Conservation (phyloP, 169 alveolate species). For the Eimeria acervulina region DNA sequence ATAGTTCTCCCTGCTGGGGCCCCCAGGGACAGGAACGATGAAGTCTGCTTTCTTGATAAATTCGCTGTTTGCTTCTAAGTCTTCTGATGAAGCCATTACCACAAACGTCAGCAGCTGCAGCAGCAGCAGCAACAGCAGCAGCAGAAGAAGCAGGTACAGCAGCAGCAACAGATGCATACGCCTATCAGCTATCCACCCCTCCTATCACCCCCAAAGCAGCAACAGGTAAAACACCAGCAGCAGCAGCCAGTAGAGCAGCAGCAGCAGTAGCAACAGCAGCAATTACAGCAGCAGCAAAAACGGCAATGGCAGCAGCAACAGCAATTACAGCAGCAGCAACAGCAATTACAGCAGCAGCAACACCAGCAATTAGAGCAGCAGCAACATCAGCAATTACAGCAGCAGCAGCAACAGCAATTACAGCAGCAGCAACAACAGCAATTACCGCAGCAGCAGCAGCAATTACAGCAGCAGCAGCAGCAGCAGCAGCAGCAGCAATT, state of each 20-base stretch:
- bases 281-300: background rate
- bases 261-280: conserved; percentile 74
- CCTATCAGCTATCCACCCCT: too few relatives aligned
- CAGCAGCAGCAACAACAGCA: too few relatives aligned
- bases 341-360: background rate
- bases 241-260: conserved; percentile 38
- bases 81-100: conserved; percentile 91
- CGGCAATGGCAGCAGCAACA: background rate
- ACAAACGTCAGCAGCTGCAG: conserved; percentile 88
- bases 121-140: background rate
- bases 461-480: too few relatives aligned
- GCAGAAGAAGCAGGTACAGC: background rate
- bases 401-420: too few relatives aligned
- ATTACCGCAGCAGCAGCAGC: too few relatives aligned
- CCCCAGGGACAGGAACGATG: conserved; percentile 89
- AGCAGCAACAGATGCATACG: background rate
- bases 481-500: background rate
- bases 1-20: conserved; percentile 89
- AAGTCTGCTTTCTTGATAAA: conserved; percentile 88
- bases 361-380: conserved; percentile 11
- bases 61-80: conserved; percentile 89
- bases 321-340: background rate
- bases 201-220: too few relatives aligned
- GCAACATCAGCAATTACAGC: too few relatives aligned
- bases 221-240: conserved; percentile 88